Percentiles rank a stretch among this genome's conserved stretches.
Conservation (phyloP, 2,329 filamentous ascomycete genomes). For the Xylaria polymorpha region DNA sequence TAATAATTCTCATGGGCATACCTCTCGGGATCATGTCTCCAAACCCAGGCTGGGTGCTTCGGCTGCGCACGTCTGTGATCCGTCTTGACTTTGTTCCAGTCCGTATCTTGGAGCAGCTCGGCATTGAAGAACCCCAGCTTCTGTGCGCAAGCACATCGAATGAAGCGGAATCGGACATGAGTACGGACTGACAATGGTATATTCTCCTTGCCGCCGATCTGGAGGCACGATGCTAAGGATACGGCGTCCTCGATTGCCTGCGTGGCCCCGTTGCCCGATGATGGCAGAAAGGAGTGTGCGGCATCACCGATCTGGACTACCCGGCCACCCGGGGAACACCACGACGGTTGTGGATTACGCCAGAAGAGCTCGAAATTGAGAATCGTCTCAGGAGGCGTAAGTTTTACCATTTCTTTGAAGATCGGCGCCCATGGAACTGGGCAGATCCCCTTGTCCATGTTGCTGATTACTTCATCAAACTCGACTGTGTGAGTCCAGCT, state of each 20-base stretch:
- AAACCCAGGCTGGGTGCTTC: slow-evolving; percentile 53
- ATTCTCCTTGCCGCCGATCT: slow-evolving; percentile 50
- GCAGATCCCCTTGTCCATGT: slow-evolving; percentile 53
- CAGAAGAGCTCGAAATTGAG: slow-evolving; percentile 57
- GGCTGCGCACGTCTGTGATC: slow-evolving; percentile 52
- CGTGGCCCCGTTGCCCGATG: slow-evolving; percentile 56
- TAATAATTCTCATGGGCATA: slow-evolving; percentile 53
- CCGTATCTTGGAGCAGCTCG: slow-evolving; percentile 52
- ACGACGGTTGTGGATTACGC: slow-evolving; percentile 55
- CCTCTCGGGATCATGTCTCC: slow-evolving; percentile 53
- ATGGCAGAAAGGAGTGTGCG: slow-evolving; percentile 56
- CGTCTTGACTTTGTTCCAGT: slow-evolving; percentile 50
- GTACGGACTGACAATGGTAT: slow-evolving; percentile 51
- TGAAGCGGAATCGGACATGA: slow-evolving; percentile 53
- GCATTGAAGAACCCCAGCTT: slow-evolving; percentile 55
- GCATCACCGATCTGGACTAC: slow-evolving; percentile 56
- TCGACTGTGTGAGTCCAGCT: slow-evolving; percentile 54
- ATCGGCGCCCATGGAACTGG: slow-evolving; percentile 49
- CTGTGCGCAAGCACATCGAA: slow-evolving; percentile 52
- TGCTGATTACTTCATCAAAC: slow-evolving; percentile 51
- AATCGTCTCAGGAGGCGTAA: slow-evolving; percentile 50
- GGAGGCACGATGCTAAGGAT: slow-evolving; percentile 53
- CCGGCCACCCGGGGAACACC: slow-evolving; percentile 51
- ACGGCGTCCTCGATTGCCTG: slow-evolving; percentile 58
- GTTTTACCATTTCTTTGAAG: slow-evolving; percentile 52